Percentiles rank a stretch among this genome's conserved stretches.
phyloP scores from a whole-genome alignment of 1,284 basidiomycete genomes.

The Dichomitus squalens region DNA sequence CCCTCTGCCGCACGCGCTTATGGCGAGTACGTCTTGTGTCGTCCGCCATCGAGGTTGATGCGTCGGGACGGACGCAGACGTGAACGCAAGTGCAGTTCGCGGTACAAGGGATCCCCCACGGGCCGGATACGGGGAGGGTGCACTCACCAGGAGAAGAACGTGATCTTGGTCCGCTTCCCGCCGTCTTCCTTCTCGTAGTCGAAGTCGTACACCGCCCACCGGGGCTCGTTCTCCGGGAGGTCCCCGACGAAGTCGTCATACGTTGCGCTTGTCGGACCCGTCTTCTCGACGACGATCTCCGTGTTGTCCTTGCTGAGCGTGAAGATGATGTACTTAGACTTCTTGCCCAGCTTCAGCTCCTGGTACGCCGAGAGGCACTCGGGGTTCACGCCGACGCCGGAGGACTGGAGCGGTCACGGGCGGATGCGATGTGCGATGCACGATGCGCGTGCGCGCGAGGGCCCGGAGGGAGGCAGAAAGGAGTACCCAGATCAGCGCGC shows the following conservation, averaged over 20 bases:
- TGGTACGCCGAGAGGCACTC: constrained; percentile 70
- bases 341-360: constrained; percentile 84
- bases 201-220: constrained; percentile 95
- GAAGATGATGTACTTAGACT: constrained; percentile 89
- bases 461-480: constrained; percentile 22
- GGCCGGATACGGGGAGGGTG: background rate
- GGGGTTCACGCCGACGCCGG: constrained; percentile 70
- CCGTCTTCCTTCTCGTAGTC: constrained; percentile 82
- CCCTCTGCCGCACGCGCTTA: too few species aligned
- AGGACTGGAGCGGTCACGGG: constrained; percentile 51
- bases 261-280: constrained; percentile 36
- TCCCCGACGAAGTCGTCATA: constrained; percentile 83
- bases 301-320: constrained; percentile 65
- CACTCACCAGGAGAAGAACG: constrained; percentile 82
- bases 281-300: constrained; percentile 80
- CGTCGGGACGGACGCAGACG: too few species aligned
- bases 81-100: background rate
- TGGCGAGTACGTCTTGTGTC: too few species aligned
- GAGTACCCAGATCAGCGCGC: background rate
- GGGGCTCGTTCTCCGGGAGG: constrained; percentile 78
- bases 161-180: constrained; percentile 90
- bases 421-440: background rate
- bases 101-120: too few species aligned
- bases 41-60: too few species aligned
- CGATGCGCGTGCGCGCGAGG: constrained; percentile 6